Conservation (phyloP, 2,329 filamentous ascomycete genomes). For the Daldinia eschscholtzii region DNA sequence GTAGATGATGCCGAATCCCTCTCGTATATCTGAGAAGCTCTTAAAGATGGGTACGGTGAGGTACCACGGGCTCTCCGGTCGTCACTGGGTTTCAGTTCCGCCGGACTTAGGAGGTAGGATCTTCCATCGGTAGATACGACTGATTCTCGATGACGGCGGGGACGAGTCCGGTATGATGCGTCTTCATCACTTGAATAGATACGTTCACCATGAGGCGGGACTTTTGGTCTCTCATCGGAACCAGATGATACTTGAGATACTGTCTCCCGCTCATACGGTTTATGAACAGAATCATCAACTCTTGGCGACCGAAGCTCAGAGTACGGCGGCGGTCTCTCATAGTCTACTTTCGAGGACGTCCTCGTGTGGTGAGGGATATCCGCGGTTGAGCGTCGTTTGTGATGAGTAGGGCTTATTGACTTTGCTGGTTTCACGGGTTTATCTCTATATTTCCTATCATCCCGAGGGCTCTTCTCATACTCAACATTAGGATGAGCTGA, state of each 20-base stretch:
- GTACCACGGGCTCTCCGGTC: constrained; percentile 45
- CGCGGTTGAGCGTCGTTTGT: constrained; percentile 46
- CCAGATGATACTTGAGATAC: constrained; percentile 43
- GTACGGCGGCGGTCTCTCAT: constrained; percentile 43
- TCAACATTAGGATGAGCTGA: constrained; percentile 44
- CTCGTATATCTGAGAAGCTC: constrained; percentile 47
- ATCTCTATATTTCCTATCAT: constrained; percentile 45
- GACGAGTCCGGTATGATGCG: constrained; percentile 31
- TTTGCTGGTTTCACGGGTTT: constrained; percentile 37
- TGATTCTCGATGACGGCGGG: constrained; percentile 46
- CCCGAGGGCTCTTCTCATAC: constrained; percentile 41
- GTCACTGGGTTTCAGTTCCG: constrained; percentile 39
- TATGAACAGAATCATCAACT: constrained; percentile 35
- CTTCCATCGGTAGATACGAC: constrained; percentile 38
- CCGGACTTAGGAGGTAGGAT: constrained; percentile 42
- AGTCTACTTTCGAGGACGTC: constrained; percentile 42
- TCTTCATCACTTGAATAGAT: constrained; percentile 53
- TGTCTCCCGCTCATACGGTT: constrained; percentile 46
- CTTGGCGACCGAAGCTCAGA: constrained; percentile 40
- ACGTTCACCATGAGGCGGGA: constrained; percentile 43
- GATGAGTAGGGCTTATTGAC: constrained; percentile 45
- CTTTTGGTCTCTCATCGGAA: constrained; percentile 42
- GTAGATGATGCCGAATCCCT: constrained; percentile 43
- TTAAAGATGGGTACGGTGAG: constrained; percentile 48
- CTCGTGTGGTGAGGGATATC: constrained; percentile 46